A percentile compares a stretch with the other conserved stretches of the same genome.
phyloP scores from a whole-genome alignment of 2,329 filamentous ascomycete genomes.

The Ophiosphaerella narmari region DNA sequence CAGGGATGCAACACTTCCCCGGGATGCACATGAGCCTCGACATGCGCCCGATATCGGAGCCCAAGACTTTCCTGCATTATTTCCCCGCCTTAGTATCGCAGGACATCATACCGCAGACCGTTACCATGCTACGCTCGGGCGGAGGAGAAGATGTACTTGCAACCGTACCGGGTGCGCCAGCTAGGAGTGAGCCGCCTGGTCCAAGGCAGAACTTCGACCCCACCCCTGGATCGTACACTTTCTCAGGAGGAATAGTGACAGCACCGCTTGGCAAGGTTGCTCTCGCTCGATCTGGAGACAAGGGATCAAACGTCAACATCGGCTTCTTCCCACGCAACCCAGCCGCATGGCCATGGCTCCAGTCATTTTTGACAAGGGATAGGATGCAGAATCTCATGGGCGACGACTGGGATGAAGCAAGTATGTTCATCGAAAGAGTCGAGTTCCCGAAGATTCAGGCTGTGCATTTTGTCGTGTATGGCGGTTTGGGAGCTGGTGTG shows the following conservation, averaged over 20 bases:
- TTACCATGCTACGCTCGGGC: no score
- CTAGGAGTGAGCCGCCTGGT: neutral
- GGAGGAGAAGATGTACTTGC: no score
- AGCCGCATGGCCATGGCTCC: slow-evolving; percentile 31
- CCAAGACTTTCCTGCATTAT: slow-evolving; percentile 8
- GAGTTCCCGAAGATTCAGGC: slow-evolving; percentile 23
- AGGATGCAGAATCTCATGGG: slow-evolving; percentile 17
- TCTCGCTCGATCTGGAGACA: slow-evolving; percentile 31
- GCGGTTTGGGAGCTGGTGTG: slow-evolving; percentile 51
- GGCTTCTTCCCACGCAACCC: slow-evolving; percentile 26
- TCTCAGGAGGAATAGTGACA: slow-evolving; percentile 38
- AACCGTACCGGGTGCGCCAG: neutral
- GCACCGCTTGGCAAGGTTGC: slow-evolving; percentile 44
- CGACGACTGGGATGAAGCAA: slow-evolving; percentile 12
- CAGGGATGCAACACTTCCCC: neutral
- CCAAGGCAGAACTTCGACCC: slow-evolving; percentile 32
- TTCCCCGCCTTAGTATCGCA: neutral
- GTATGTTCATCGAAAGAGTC: slow-evolving; percentile 11
- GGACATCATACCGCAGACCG: no score
- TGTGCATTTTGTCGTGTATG: slow-evolving; percentile 49
- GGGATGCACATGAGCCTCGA: neutral
- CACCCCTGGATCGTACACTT: slow-evolving; percentile 22
- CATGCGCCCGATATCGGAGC: neutral
- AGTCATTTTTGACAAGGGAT: slow-evolving; percentile 14
- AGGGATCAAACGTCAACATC: slow-evolving; percentile 30